Evolutionary conservation across 805 yeast genomes (phyloP), one percentile per base, ranked within the genome.

Genomic region (Nakazawaea sp.): DNA sequence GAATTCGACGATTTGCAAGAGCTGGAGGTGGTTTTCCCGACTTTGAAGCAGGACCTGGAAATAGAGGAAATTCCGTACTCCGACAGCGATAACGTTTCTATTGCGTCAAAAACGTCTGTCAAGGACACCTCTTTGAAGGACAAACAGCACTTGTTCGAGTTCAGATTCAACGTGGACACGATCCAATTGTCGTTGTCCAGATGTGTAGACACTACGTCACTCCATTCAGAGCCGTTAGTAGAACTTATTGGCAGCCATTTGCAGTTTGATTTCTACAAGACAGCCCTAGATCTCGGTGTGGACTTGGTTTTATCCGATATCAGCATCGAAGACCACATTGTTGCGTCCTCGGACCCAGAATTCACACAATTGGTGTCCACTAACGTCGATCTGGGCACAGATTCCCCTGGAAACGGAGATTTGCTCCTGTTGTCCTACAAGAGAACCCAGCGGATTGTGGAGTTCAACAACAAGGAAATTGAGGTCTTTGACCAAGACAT

Each of bases 401-500:
- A 39, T 45, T 21, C 30, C 2, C 19, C 32, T 4, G 49, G 59
- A 12, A 55, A 59, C 8, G 68, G 67, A 19, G 70, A 74, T 40
- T 60, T 87, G 37, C 76, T 88, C 49, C 66, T 63, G 25, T 63
- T 88, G 21, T 64, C 69, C 11, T 84, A 81, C 48, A 56, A 62
- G 8, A 64, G 90, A 45, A 59, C 62, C 0, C 81, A 75, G 51
- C 65, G 94, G 51, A 55, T 75, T 32, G 87, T 75, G 9, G 68
- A 63, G 13, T 69, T 70, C 35, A 64, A 75, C 19, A 66, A 67
- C 2, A 67, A 64, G 25, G 69, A 64, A 12, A 76, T 81, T 34
- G 87, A 76, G 43, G 78, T 81, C 0, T 80, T 70, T 53, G 96
- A 89, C 50, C 96, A 87, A 55, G 78, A 73, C 45, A 72, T 89